Evolutionary conservation across 768 basidiomycete genomes (phyloP).

Genomic region (Hypsizygus marmoreus): DNA sequence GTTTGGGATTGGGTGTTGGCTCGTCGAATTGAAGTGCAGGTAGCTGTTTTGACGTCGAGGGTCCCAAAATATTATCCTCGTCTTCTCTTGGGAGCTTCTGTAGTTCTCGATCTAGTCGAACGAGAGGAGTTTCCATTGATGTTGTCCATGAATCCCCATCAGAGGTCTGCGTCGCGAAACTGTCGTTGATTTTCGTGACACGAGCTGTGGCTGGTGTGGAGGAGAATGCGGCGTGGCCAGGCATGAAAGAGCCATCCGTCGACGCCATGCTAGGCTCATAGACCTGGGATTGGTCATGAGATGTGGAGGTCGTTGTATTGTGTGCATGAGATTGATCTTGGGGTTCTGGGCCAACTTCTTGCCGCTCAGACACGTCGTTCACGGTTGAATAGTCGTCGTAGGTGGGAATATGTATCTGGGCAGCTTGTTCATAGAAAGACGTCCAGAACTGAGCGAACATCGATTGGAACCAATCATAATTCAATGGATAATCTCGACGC

Average conservation of each 20-base stretch:
- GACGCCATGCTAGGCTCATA: constrained; percentile 48
- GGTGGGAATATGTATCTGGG: constrained; percentile 80
- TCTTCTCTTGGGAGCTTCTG: constrained; percentile 54
- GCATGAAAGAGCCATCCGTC: constrained; percentile 75
- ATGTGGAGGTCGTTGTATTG: too few relatives aligned
- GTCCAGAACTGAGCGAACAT: constrained; percentile 79
- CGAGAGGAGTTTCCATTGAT: constrained; percentile 74
- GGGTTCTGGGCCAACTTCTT: constrained; percentile 30
- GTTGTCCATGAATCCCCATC: constrained; percentile 70
- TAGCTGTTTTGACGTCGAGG: constrained; percentile 13
- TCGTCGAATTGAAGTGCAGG: constrained; percentile 22
- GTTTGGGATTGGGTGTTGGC: constrained; percentile 20
- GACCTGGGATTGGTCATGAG: constrained; percentile 20
- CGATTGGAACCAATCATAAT: not conserved
- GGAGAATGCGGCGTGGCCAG: constrained; percentile 68
- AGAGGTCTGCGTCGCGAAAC: constrained; percentile 38
- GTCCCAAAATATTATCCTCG: constrained; percentile 20
- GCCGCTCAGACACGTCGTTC: constrained; percentile 49
- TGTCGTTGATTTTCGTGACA: constrained; percentile 36
- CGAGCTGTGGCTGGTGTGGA: constrained; percentile 72
- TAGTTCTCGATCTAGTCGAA: constrained; percentile 64
- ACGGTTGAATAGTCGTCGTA: constrained; percentile 67
- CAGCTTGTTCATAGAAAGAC: constrained; percentile 93
- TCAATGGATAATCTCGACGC: constrained; percentile 22
- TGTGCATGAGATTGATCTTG: constrained; percentile 20